These are phyloP conservation scores for Aspergillus aculeatinus DNA, from an alignment of 2,329 filamentous ascomycete species.

Conservation along the genomic window DNA sequence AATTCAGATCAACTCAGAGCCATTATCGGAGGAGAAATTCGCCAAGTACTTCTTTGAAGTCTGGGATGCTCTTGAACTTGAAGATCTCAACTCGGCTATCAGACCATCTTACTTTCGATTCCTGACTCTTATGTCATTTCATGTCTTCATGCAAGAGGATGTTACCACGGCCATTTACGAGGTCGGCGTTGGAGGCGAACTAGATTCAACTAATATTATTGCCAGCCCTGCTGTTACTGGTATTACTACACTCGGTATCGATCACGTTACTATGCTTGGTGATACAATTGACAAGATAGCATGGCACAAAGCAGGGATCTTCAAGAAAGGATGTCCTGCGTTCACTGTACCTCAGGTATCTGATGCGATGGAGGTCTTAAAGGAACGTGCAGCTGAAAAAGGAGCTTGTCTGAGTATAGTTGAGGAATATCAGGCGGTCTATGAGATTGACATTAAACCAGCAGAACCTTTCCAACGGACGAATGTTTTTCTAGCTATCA, in stretches of 20 bases:
- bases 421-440: constrained; percentile 21
- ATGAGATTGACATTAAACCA: too few species aligned
- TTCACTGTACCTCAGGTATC: constrained; percentile 58
- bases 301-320: constrained; percentile 73
- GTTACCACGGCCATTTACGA: constrained; percentile 66
- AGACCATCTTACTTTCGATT: constrained; percentile 44
- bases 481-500: constrained; percentile 35
- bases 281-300: constrained; percentile 64
- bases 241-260: constrained; percentile 65
- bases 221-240: constrained; percentile 57
- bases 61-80: constrained; percentile 38
- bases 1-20: constrained; percentile 36
- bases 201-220: constrained; percentile 67
- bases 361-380: constrained; percentile 49
- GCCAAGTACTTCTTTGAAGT: constrained; percentile 33
- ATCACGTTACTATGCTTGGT: constrained; percentile 65
- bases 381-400: constrained; percentile 54
- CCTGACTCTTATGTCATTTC: constrained; percentile 64
- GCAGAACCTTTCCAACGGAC: constrained; percentile 22
- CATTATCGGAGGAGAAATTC: constrained; percentile 28
- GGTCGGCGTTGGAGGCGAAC: constrained; percentile 66
- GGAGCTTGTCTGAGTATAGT: constrained; percentile 39
- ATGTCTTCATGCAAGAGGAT: constrained; percentile 63
- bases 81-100: too few species aligned
- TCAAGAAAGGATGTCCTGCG: constrained; percentile 60